phyloP scores from a whole-genome alignment of 495 filamentous ascomycete species.

The Aspergillus wentii region DNA sequence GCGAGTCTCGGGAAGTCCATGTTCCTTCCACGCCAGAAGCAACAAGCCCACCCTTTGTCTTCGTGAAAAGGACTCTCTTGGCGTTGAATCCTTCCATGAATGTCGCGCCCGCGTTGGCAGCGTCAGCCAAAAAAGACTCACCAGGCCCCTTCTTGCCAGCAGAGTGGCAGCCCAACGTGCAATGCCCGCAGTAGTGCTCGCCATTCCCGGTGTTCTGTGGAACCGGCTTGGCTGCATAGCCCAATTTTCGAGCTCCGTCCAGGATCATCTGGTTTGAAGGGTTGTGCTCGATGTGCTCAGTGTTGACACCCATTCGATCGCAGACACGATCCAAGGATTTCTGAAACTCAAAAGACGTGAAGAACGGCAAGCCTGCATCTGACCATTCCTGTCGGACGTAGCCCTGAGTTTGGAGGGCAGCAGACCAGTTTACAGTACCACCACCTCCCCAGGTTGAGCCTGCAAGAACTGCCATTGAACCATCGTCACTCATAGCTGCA shows the following conservation, averaged over 20 bases:
- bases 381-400: conserved; percentile 85
- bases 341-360: conserved; percentile 72
- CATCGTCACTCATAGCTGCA: conserved; percentile 55
- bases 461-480: conserved; percentile 54
- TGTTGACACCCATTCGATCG: conserved; percentile 73
- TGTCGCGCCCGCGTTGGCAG: conserved; percentile 63
- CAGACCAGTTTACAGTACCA: conserved; percentile 85
- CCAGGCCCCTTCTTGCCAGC: conserved; percentile 74
- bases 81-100: conserved; percentile 78
- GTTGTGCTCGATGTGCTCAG: conserved; percentile 64
- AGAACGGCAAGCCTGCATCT: conserved; percentile 64
- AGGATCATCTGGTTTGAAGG: conserved; percentile 61
- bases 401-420: conserved; percentile 73
- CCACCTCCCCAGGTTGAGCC: conserved; percentile 82
- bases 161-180: conserved; percentile 67
- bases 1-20: conserved; percentile 67
- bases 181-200: conserved; percentile 74
- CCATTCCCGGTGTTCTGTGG: conserved; percentile 74
- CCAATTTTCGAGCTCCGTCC: conserved; percentile 71
- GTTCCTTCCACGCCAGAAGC: conserved; percentile 65
- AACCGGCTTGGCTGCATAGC: conserved; percentile 62
- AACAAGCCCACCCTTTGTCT: conserved; percentile 46
- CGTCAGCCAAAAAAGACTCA: conserved; percentile 73
- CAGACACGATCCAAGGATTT: conserved; percentile 67
- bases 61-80: conserved; percentile 62